Evolutionary conservation across 2,329 filamentous ascomycete species (phyloP).

Genomic region (Sporothrix pallida): DNA sequence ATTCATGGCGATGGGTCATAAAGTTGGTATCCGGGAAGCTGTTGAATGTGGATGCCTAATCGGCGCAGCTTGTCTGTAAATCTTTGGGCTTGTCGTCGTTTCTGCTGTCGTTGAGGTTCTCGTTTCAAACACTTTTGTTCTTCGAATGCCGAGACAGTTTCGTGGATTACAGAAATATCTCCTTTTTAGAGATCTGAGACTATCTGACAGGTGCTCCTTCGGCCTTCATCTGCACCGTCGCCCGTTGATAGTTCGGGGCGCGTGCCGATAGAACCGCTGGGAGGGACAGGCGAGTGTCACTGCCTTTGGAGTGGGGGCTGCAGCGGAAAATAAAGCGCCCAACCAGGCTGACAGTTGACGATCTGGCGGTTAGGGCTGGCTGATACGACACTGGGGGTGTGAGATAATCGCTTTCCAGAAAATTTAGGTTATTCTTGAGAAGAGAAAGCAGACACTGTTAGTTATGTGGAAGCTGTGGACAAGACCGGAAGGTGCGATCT

Average conservation of each 20-base stretch:
- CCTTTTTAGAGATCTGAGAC: slow-evolving; percentile 1
- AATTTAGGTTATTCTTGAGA: too few species aligned
- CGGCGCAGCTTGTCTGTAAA: too few species aligned
- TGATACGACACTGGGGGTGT: neutral
- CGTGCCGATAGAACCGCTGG: slow-evolving; percentile 3
- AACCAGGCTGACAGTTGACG: neutral
- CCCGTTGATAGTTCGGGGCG: neutral
- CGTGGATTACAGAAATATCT: too few species aligned
- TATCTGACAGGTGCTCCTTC: neutral
- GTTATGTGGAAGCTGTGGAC: too few species aligned
- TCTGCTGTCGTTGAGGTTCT: neutral
- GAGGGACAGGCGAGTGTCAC: neutral
- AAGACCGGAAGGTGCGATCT: slow-evolving; percentile 12
- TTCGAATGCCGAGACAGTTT: too few species aligned
- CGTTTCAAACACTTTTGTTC: too few species aligned
- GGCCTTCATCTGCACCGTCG: neutral
- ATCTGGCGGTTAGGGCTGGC: slow-evolving; percentile 24
- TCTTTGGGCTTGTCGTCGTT: neutral
- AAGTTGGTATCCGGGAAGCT: too few species aligned
- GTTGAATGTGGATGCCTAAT: too few species aligned
- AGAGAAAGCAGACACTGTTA: neutral
- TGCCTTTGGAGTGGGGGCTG: neutral
- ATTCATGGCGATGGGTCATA: neutral
- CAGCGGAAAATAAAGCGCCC: neutral
- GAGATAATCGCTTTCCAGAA: neutral